Conservation (phyloP, 345 rosid genomes). For the Eucalyptus grandis region DNA sequence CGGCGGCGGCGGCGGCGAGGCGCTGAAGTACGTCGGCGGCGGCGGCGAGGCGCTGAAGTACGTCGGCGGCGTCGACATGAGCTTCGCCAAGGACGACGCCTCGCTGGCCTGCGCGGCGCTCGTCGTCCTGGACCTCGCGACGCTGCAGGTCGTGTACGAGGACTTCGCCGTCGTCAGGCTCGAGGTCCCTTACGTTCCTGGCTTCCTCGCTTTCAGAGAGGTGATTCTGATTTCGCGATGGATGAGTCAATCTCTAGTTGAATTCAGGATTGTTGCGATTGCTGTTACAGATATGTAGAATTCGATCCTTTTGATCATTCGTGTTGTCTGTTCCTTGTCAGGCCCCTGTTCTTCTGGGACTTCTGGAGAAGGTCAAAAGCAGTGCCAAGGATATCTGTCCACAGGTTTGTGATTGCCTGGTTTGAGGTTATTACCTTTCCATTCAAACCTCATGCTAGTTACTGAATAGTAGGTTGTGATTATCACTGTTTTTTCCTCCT, state of each 20-base stretch:
- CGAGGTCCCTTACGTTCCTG: constrained; percentile 64
- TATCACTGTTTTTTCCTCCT: background rate
- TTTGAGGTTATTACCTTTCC: background rate
- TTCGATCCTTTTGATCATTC: background rate
- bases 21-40: constrained; percentile 74
- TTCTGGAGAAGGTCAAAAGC: constrained; percentile 55
- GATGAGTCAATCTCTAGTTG: background rate
- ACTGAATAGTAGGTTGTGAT: background rate
- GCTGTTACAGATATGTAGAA: background rate
- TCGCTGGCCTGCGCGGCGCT: constrained; percentile 64
- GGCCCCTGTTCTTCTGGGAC: constrained; percentile 60
- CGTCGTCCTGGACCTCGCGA: constrained; percentile 51
- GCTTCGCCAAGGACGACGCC: constrained; percentile 56
- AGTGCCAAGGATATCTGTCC: constrained; percentile 41
- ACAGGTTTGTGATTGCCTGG: constrained; percentile 33
- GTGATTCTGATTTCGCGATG: constrained; percentile 8
- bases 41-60: constrained; percentile 23
- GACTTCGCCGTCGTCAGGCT: constrained; percentile 34
- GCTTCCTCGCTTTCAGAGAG: constrained; percentile 92
- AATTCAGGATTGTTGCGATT: background rate
- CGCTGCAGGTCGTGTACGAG: constrained; percentile 35
- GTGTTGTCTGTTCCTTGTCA: background rate
- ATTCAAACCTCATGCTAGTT: background rate
- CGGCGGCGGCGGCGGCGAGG: background rate
- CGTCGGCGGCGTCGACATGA: constrained; percentile 91